These are phyloP conservation scores for Xylaria bambusicola DNA, from an alignment of 495 filamentous ascomycete genomes.

Conservation along the genomic window DNA sequence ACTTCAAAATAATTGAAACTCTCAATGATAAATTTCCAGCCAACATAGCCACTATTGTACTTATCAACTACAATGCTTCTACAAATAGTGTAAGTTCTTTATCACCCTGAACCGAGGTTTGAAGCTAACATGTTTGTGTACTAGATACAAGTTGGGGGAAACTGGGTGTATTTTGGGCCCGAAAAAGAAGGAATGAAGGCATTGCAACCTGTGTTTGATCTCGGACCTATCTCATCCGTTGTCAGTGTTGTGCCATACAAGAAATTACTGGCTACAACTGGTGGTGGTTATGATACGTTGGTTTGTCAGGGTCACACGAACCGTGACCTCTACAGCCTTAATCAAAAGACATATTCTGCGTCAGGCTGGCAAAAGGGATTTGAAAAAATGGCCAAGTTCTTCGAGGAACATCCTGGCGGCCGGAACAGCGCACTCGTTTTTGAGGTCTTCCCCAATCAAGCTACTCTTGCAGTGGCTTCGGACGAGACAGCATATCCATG, in stretches of 20 bases:
- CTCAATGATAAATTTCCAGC: conserved; percentile 28
- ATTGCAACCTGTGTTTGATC: conserved; percentile 27
- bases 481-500: conserved; percentile 10
- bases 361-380: too few relatives aligned
- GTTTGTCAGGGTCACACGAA: neutral
- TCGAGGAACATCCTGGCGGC: neutral
- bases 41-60: conserved; percentile 20
- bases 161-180: too few relatives aligned
- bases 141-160: too few relatives aligned
- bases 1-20: conserved; percentile 30
- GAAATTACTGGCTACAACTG: neutral
- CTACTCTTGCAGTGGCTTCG: neutral
- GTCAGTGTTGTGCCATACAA: conserved; percentile 10
- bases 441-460: neutral
- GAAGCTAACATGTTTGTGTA: conserved; percentile 23
- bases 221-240: conserved; percentile 19
- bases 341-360: neutral
- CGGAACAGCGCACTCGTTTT: neutral
- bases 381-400: neutral
- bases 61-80: conserved; percentile 11
- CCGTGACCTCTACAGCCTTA: neutral
- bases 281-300: neutral
- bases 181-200: conserved; percentile 21
- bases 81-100: conserved; percentile 12
- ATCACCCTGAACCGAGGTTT: conserved; percentile 11